These are phyloP conservation scores for Platanthera zijinensis DNA, from an alignment of 106 monocot species.

Conservation along the genomic window DNA sequence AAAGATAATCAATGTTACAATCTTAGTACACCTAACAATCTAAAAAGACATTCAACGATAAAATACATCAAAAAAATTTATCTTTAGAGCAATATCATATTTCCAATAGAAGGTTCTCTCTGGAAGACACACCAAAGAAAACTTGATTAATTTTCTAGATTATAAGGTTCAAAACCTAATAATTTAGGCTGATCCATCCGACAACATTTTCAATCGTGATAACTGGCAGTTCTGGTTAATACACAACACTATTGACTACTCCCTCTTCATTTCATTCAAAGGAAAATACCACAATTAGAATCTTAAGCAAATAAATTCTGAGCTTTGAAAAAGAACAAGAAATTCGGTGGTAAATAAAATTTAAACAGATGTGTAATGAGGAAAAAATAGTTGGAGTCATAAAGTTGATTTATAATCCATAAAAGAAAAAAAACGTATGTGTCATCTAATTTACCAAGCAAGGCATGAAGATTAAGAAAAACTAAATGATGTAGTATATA, in stretches of 20 bases:
- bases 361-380: neutral
- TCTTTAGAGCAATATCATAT: neutral
- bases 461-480: neutral
- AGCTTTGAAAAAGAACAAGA: neutral
- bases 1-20: neutral
- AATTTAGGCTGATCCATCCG: no score
- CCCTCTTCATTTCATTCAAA: neutral
- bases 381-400: neutral
- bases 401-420: neutral
- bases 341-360: neutral
- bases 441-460: neutral
- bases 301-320: neutral
- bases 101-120: neutral
- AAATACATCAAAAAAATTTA: neutral
- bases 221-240: neutral
- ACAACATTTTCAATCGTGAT: neutral
- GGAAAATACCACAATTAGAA: neutral
- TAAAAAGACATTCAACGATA: neutral
- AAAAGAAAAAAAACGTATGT: neutral
- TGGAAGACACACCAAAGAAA: neutral
- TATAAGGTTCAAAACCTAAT: neutral
- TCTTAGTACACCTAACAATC: neutral
- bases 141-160: neutral
- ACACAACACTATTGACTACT: neutral
- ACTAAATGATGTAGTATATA: neutral